These are phyloP conservation scores for Globisporangium parvum DNA, from an alignment of 352 stramenopile species.

Conservation along the genomic window DNA sequence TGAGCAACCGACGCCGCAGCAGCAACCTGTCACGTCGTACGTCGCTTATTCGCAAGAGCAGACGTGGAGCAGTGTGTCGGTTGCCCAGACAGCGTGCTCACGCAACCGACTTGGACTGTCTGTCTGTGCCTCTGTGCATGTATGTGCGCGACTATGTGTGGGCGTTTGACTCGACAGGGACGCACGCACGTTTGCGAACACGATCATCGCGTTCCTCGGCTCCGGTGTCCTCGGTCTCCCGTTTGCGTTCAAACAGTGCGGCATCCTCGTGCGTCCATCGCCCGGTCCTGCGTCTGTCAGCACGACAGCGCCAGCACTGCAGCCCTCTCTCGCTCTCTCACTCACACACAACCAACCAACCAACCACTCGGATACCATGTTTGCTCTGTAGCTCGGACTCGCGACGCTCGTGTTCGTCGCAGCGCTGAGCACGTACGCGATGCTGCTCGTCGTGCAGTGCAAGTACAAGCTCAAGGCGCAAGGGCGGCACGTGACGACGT, in stretches of 20 bases:
- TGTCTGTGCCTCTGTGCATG: too few species aligned
- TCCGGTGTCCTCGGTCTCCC: constrained; percentile 88
- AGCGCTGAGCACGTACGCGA: constrained; percentile 56
- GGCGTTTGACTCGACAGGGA: constrained; percentile 22
- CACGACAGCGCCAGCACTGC: too few species aligned
- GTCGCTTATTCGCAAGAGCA: constrained; percentile 1
- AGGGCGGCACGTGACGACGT: constrained; percentile 48
- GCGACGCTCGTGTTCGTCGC: constrained; percentile 46
- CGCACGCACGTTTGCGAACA: constrained; percentile 63
- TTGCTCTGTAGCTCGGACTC: constrained; percentile 34
- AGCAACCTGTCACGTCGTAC: constrained; percentile 41
- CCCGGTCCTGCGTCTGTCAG: not conserved
- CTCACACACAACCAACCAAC: too few species aligned
- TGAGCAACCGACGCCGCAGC: constrained; percentile 9
- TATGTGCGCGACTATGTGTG: too few species aligned
- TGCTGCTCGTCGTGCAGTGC: constrained; percentile 74
- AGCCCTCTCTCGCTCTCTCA: not conserved
- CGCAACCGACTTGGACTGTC: not conserved
- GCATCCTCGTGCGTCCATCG: constrained; percentile 58
- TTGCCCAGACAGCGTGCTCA: too few species aligned
- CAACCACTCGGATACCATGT: too few species aligned
- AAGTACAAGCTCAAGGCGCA: constrained; percentile 69
- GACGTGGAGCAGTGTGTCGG: not conserved
- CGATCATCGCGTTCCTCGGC: constrained; percentile 89
- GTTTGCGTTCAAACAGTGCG: constrained; percentile 85